Evolutionary conservation across 2,329 filamentous ascomycete genomes (phyloP).

Genomic region (Clonostachys chloroleuca): DNA sequence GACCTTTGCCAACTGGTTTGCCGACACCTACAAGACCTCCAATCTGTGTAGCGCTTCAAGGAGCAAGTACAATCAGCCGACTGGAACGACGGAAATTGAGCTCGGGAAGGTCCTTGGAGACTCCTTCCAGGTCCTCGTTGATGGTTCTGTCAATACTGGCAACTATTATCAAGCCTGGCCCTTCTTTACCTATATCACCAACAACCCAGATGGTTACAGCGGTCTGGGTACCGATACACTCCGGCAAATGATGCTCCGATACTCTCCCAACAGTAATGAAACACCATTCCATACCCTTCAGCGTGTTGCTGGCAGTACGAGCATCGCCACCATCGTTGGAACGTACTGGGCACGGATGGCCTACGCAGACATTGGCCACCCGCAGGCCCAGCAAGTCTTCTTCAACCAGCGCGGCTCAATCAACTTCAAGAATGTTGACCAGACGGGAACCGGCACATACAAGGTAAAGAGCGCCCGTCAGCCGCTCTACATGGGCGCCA

Average conservation of each 20-base stretch:
- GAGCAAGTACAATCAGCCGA: conserved; percentile 22
- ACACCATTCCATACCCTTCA: conserved; percentile 41
- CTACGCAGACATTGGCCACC: conserved; percentile 43
- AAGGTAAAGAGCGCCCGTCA: conserved; percentile 32
- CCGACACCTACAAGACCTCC: conserved; percentile 41
- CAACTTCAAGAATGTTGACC: conserved; percentile 36
- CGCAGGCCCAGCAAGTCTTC: conserved; percentile 30
- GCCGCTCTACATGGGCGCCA: conserved; percentile 44
- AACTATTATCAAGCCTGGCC: conserved; percentile 51
- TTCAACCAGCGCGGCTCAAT: conserved; percentile 22
- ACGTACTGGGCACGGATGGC: conserved; percentile 50
- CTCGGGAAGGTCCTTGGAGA: conserved; percentile 39
- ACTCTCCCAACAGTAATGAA: conserved; percentile 38
- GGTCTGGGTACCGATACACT: conserved; percentile 34
- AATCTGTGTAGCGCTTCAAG: conserved; percentile 33
- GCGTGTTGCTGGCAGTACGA: conserved; percentile 24
- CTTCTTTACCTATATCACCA: conserved; percentile 40
- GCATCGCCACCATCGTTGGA: conserved; percentile 34
- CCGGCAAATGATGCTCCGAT: conserved; percentile 35
- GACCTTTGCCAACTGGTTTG: conserved; percentile 43
- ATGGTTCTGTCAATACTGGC: conserved; percentile 29
- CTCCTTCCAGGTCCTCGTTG: conserved; percentile 41
- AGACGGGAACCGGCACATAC: conserved; percentile 25
- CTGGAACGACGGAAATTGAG: conserved; percentile 30
- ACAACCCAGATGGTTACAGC: conserved; percentile 37